These are phyloP conservation scores for Litchi chinensis DNA, from an alignment of 345 rosid species.

Conservation along the genomic window DNA sequence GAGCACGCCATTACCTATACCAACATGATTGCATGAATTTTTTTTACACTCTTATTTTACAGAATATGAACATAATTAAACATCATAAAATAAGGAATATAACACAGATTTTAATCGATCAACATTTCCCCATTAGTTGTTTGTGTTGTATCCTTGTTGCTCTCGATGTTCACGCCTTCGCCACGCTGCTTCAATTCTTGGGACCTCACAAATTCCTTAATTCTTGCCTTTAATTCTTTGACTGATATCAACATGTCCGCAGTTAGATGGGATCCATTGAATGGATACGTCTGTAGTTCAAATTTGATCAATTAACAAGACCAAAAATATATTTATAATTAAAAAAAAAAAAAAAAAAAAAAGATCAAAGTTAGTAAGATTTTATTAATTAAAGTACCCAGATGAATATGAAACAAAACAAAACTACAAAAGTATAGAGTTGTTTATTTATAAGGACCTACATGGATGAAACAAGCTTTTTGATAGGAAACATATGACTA, in stretches of 20 bases:
- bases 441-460: no score
- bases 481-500: no score
- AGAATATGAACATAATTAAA: background rate
- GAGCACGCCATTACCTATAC: background rate
- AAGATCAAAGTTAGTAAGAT: background rate
- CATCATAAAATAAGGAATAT: background rate
- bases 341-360: no score
- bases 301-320: slow-evolving; percentile 21
- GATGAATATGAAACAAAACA: background rate
- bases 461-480: no score
- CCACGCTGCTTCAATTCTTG: slow-evolving; percentile 61
- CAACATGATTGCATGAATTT: background rate
- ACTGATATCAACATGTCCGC: slow-evolving; percentile 85
- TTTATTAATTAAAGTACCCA: no score
- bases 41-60: background rate
- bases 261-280: slow-evolving; percentile 89
- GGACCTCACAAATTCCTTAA: slow-evolving; percentile 73
- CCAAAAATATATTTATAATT: background rate
- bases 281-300: slow-evolving; percentile 83
- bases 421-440: background rate
- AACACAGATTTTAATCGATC: slow-evolving; percentile 53
- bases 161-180: slow-evolving; percentile 51
- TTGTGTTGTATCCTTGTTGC: slow-evolving; percentile 67
- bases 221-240: slow-evolving; percentile 74
- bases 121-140: slow-evolving; percentile 74